Evolutionary conservation across 257 asterid species (phyloP), one percentile per base, ranked within the genome.

Genomic region (Penstemon newberryi): DNA sequence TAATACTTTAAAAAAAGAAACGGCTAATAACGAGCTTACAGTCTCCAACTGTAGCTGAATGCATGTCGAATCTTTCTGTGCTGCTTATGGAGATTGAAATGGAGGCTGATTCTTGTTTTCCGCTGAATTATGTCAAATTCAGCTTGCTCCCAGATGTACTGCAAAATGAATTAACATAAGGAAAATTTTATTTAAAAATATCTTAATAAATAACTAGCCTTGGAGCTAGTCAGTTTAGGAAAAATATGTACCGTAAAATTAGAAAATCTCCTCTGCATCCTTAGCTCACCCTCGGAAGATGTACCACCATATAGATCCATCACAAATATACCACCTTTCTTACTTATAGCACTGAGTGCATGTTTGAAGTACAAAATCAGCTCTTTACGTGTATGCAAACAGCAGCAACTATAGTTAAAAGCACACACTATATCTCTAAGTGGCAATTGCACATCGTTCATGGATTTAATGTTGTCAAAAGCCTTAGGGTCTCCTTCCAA

Each of bases 31-130:
- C 36, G 53, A 38, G 79, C 95, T 93, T 90, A 93, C 99, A 94
- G 89, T 83, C 97, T 89, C 99, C 99, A 94, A 85, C 97, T 94
- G 80, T 91, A 91, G 78, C 96, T 87, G 83, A 94, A 94, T 12
- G 97, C 97, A 71, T 91, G 90, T 43, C 89, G 89, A 67, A 94
- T 75, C 90, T 94, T 94, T 65, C 80, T 82, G 1, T 82, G 74
- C 39, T 78, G 91, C 73, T 85, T 86, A 71, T 84, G 90, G 75
- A 94, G 91, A 80, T 85, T 83, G 85, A 70, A 94, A 78, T 94
- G 99, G 69, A 94, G 99, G 78, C 99, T 94, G 66, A 94, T 94
- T 79, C 96, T 89, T 49, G 99, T 94, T 78, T 89, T 94, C 81
- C 99, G 79, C 72, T 86, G 88, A 68, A 94, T 78, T 61, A 89